Conservation (phyloP, 2,329 filamentous ascomycete genomes). For the Samsoniella hepiali region DNA sequence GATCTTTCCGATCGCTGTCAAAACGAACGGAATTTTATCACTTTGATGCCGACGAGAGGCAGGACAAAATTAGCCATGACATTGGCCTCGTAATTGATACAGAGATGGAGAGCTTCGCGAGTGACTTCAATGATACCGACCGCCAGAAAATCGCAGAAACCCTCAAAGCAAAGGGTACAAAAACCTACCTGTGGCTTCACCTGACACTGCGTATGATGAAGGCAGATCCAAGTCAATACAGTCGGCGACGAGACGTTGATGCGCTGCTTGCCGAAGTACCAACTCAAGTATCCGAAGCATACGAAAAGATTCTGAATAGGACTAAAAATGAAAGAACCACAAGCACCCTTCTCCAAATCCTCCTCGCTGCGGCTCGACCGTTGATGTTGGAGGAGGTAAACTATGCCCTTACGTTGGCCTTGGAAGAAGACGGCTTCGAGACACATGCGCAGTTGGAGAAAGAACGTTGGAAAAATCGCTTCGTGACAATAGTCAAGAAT, state of each 20-base stretch:
- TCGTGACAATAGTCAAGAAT: not conserved
- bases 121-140: constrained; percentile 20
- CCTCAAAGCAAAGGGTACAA: not conserved
- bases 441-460: not conserved
- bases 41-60: constrained; percentile 29
- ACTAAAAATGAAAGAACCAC: not conserved
- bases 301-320: constrained; percentile 3
- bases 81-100: constrained; percentile 32
- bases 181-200: not conserved
- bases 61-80: constrained; percentile 28
- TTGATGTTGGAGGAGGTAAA: not conserved
- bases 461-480: not conserved
- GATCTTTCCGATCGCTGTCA: constrained; percentile 21
- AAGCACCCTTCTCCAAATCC: not conserved
- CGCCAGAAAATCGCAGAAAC: not conserved
- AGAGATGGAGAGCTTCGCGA: constrained; percentile 22
- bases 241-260: not conserved
- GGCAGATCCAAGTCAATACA: not conserved
- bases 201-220: not conserved
- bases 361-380: not conserved
- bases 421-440: not conserved
- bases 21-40: constrained; percentile 22
- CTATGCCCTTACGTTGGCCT: not conserved
- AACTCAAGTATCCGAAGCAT: not conserved
- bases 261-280: not conserved